These are phyloP conservation scores for Lentinula guzmanii DNA, from an alignment of 768 basidiomycete species.

Conservation along the genomic window DNA sequence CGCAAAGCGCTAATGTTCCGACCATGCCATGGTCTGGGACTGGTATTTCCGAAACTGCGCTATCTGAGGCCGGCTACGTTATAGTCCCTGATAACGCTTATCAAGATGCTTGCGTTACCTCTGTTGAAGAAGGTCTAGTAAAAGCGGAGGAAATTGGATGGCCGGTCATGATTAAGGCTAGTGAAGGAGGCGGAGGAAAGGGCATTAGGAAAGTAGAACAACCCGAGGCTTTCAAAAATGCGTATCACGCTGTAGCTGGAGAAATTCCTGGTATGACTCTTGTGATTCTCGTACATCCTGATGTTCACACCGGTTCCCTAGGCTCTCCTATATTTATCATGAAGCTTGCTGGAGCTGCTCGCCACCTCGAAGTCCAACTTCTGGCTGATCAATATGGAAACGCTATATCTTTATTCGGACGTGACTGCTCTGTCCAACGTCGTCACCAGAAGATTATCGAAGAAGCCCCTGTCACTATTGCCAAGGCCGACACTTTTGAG, in stretches of 20 bases:
- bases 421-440: constrained; percentile 98
- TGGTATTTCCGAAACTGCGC: constrained; percentile 80
- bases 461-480: constrained; percentile 98
- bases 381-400: constrained; percentile 99
- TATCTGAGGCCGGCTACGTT: constrained; percentile 86
- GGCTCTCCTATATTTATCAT: constrained; percentile 99
- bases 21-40: constrained; percentile 99
- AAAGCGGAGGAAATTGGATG: constrained; percentile 87
- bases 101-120: constrained; percentile 78
- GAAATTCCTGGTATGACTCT: constrained; percentile 84
- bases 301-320: constrained; percentile 17
- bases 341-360: constrained; percentile 97
- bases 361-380: constrained; percentile 96
- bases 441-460: constrained; percentile 99
- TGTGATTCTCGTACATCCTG: constrained; percentile 3
- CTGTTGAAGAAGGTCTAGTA: constrained; percentile 79
- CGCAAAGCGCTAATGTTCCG: constrained; percentile 92
- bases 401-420: constrained; percentile 97
- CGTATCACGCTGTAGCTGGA: constrained; percentile 87
- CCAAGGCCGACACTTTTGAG: constrained; percentile 85
- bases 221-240: constrained; percentile 86
- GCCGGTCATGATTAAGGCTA: constrained; percentile 99
- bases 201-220: constrained; percentile 94
- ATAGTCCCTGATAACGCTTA: constrained; percentile 93
- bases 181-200: constrained; percentile 98